Evolutionary conservation across 129 eudicot species (phyloP).

Genomic region (Lactuca sativa): DNA sequence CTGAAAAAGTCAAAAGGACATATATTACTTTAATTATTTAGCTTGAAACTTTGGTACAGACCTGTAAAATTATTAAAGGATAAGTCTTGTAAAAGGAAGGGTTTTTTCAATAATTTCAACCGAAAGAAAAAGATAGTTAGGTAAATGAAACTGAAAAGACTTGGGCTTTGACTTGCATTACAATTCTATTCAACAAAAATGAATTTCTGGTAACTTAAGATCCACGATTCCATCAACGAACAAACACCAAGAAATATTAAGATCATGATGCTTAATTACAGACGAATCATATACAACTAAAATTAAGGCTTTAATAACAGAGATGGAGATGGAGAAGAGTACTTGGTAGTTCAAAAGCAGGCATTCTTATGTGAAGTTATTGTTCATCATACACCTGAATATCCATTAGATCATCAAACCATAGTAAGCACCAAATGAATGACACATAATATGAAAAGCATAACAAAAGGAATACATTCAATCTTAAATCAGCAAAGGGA

Average conservation of each 20-base stretch:
- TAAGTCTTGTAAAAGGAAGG: slow-evolving; percentile 59
- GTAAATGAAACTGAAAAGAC: slow-evolving; percentile 72
- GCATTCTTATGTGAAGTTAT: too few species aligned
- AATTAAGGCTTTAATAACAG: too few species aligned
- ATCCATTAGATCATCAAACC: too few species aligned
- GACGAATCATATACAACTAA: too few species aligned
- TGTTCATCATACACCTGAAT: too few species aligned
- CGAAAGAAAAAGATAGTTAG: slow-evolving; percentile 21
- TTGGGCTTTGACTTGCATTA: slow-evolving; percentile 94
- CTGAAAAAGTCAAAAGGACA: background rate
- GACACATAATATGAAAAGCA: too few species aligned
- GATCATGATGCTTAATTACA: slow-evolving; percentile 33
- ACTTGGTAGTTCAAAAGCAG: too few species aligned
- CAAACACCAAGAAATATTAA: background rate
- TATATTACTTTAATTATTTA: slow-evolving; percentile 74
- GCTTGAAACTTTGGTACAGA: slow-evolving; percentile 72
- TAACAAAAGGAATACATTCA: too few species aligned
- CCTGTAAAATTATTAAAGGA: slow-evolving; percentile 92
- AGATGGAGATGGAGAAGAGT: too few species aligned
- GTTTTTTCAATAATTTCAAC: slow-evolving; percentile 3
- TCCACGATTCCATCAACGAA: background rate
- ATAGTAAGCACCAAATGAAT: too few species aligned
- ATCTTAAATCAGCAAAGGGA: too few species aligned
- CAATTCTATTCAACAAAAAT: slow-evolving; percentile 4
- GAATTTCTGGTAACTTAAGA: background rate